These are phyloP conservation scores for Zygnema cylindricum DNA, from an alignment of 139 green algal genomes.

Conservation along the genomic window DNA sequence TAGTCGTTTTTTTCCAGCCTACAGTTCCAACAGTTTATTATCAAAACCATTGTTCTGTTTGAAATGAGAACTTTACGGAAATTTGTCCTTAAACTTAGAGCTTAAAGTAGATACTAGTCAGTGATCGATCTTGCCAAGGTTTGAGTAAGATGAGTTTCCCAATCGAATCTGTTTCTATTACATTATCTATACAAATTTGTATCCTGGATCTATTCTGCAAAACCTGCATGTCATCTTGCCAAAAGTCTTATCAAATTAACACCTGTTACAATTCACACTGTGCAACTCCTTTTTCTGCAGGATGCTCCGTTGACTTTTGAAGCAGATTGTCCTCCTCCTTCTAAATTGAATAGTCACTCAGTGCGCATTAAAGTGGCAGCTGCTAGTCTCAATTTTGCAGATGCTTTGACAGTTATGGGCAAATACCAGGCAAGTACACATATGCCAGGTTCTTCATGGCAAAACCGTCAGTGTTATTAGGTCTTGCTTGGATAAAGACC, in stretches of 20 bases:
- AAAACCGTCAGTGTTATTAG: too few relatives aligned
- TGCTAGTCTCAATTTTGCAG: constrained; percentile 70
- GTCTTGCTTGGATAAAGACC: too few relatives aligned
- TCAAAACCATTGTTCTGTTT: neutral
- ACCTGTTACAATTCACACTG: neutral
- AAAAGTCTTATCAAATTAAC: neutral
- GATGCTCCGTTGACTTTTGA: constrained; percentile 17
- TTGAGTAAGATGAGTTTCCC: neutral
- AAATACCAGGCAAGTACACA: constrained; percentile 74
- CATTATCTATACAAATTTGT: neutral
- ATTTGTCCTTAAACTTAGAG: neutral
- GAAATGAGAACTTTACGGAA: neutral
- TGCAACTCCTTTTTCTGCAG: neutral
- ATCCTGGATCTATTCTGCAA: neutral
- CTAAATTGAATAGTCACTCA: neutral
- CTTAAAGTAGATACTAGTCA: neutral
- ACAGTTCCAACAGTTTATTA: too few relatives aligned
- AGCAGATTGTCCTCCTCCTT: neutral
- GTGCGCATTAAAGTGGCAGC: constrained; percentile 44
- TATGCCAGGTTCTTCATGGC: too few relatives aligned
- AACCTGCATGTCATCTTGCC: neutral
- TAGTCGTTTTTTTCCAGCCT: too few relatives aligned
- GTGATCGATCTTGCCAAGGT: neutral
- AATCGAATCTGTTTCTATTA: neutral
- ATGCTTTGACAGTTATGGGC: constrained; percentile 75